Evolutionary conservation across 345 rosid species (phyloP).

Genomic region (Angophora floribunda): DNA sequence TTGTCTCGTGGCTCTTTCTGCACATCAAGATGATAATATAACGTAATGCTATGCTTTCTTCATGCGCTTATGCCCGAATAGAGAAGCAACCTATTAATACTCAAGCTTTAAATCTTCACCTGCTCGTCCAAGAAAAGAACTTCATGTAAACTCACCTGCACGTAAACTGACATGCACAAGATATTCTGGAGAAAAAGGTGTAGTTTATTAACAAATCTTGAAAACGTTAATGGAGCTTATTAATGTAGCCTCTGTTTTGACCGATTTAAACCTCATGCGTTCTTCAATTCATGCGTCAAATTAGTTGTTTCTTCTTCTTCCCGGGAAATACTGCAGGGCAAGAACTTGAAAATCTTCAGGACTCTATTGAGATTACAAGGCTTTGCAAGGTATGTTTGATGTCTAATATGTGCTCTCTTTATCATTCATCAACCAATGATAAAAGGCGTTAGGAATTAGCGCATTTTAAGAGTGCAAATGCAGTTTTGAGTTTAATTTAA

Average conservation of each 20-base stretch:
- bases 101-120: neutral
- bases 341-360: neutral
- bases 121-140: conserved; percentile 28
- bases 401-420: neutral
- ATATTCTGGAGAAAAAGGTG: neutral
- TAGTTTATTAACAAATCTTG: neutral
- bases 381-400: neutral
- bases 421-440: neutral
- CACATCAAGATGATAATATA: neutral
- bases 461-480: neutral
- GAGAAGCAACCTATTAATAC: neutral
- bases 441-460: neutral
- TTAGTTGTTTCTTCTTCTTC: neutral
- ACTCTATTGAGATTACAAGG: neutral
- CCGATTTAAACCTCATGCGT: neutral
- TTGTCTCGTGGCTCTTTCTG: neutral
- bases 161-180: neutral
- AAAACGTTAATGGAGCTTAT: neutral
- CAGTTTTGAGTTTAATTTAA: neutral
- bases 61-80: neutral
- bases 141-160: neutral
- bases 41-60: neutral
- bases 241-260: neutral
- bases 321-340: neutral
- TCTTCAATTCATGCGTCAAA: neutral